phyloP scores from a whole-genome alignment of 169 alveolate genomes.

The Babesia caballi region DNA sequence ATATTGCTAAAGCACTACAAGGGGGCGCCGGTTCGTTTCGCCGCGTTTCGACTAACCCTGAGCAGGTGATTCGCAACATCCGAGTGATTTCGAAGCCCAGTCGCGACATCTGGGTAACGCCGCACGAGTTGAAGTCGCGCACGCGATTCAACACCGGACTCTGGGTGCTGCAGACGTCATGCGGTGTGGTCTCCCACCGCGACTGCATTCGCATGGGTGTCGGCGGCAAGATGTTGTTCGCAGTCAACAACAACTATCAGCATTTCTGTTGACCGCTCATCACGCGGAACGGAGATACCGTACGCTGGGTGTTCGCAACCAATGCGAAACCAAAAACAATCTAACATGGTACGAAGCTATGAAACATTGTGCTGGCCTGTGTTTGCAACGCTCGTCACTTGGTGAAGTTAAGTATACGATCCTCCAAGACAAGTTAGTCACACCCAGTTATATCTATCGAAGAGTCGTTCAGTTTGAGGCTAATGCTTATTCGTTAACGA shows the following conservation, averaged over 20 bases:
- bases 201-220: conserved; percentile 88
- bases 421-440: no score
- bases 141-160: conserved; percentile 86
- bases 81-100: conserved; percentile 88
- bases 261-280: conserved; percentile 74
- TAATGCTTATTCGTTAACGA: no score
- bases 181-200: conserved; percentile 82
- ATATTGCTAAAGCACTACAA: conserved; percentile 84
- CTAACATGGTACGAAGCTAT: no score
- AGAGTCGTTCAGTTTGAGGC: no score
- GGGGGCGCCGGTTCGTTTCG: conserved; percentile 71
- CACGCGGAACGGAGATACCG: not conserved
- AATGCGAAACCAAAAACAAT: no score
- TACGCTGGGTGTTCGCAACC: no score
- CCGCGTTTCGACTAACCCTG: not conserved
- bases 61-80: conserved; percentile 79
- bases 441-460: no score
- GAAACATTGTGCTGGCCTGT: no score
- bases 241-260: conserved; percentile 85
- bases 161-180: conserved; percentile 85
- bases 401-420: no score
- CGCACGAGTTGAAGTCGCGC: conserved; percentile 84
- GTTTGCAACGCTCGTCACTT: no score
- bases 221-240: conserved; percentile 86
- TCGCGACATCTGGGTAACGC: conserved; percentile 88